Evolutionary conservation across 2,329 filamentous ascomycete species (phyloP).

Genomic region (Orbilia ellipsospora): DNA sequence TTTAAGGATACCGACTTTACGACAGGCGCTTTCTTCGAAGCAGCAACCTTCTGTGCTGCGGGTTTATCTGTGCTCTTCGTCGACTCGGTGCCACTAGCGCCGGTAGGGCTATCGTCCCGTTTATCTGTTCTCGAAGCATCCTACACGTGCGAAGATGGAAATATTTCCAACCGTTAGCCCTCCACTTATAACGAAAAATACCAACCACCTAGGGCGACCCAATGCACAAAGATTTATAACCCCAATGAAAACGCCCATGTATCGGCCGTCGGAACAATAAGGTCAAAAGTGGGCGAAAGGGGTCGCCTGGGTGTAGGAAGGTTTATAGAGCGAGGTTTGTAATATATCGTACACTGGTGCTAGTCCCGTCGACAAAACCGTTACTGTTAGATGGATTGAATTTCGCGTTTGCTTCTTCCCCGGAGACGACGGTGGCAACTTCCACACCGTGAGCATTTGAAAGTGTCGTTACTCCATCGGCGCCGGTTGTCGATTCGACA

Average conservation of each 20-base stretch:
- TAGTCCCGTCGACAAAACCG: constrained; percentile 36
- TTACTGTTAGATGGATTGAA: constrained; percentile 37
- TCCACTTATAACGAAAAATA: constrained; percentile 5
- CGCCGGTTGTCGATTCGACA: constrained; percentile 68
- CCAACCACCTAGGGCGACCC: not conserved
- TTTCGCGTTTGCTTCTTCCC: constrained; percentile 54
- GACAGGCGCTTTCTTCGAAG: constrained; percentile 75
- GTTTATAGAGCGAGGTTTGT: not conserved
- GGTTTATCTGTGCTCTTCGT: constrained; percentile 61
- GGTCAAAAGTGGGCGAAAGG: not conserved
- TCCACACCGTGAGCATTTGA: constrained; percentile 63
- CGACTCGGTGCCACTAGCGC: constrained; percentile 62
- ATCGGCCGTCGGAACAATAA: constrained; percentile 17
- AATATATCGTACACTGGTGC: constrained; percentile 34
- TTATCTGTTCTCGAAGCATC: constrained; percentile 47
- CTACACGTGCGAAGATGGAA: constrained; percentile 36
- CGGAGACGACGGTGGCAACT: constrained; percentile 58
- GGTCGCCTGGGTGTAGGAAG: constrained; percentile 1
- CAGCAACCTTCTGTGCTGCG: constrained; percentile 45
- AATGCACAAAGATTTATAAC: not conserved
- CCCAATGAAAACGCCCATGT: constrained; percentile 13
- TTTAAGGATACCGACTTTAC: constrained; percentile 90
- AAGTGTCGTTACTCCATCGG: constrained; percentile 66
- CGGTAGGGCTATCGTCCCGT: constrained; percentile 56
- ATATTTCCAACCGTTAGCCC: constrained; percentile 22